Evolutionary conservation across 352 stramenopile species (phyloP), one percentile per base, ranked within the genome.

Genomic region (Globisporangium nagaii): DNA sequence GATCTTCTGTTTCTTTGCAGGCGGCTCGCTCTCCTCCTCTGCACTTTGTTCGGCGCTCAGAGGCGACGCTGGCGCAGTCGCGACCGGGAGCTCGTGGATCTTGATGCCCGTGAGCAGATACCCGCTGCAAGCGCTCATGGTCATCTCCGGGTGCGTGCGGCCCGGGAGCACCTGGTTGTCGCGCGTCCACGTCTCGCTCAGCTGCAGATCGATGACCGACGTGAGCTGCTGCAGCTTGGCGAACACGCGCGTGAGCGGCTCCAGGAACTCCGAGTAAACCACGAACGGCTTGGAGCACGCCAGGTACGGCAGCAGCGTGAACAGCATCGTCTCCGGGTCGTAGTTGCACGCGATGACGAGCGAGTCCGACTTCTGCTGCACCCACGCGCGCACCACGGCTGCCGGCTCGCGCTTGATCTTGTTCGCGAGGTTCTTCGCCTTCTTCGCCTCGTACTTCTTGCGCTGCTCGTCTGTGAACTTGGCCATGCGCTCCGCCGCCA

Each of bases 71-170:
- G 13, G 8, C n/a, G 49, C 30, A 13, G 42, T 22, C 20, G 19
- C 36, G 6, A 37, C 24, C 7, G 50, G 27, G 19, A 64, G 36
- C 28, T 82, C 73, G 19, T 72, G 54, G 36, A 98, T 81, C 69
- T 98, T 98, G 45, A 96, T 92, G 4, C 94, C 95, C 6, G 87
- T 96, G 17, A 98, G 70, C 30, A 98, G 69, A 62, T 97, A 98
- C 15, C 96, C 94, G 42, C 94, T 97, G 70, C 89, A 97, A 47
- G 96, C 93, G 63, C 84, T 97, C 90, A 98, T 98, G 60, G 82
- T 97, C 96, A 98, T 98, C 55, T 93, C 86, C 0, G 96, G 96
- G 73, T 98, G 96, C 28, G 94, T 98, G 13, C 93, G 79, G 15
- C 90, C 90, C 6, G 91, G 90, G 19, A 98, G 53, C 15, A 93